Conservation (phyloP, 345 rosid species). For the Chamaenerion angustifolium region DNA sequence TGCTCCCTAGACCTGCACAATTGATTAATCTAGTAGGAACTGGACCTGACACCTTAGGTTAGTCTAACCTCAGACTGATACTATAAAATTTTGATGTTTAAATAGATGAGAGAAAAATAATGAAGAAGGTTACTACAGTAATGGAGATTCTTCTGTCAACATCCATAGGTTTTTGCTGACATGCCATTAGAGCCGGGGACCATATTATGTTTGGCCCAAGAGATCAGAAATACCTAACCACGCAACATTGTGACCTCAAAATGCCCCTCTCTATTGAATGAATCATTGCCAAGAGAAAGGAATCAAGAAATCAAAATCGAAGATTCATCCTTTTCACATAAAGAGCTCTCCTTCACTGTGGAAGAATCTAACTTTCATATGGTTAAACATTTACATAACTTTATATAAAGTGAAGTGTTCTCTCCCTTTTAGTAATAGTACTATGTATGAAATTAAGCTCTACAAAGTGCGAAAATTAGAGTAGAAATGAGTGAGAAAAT, state of each 20-base stretch:
- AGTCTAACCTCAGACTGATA: too few species aligned
- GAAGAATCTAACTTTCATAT: conserved; percentile 13
- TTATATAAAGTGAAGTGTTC: conserved; percentile 12
- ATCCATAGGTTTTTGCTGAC: conserved; percentile 28
- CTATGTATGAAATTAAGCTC: conserved; percentile 1
- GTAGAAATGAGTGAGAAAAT: not conserved
- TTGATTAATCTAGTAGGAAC: too few species aligned
- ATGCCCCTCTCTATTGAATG: conserved; percentile 8
- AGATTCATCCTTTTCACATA: conserved; percentile 4
- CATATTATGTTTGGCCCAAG: conserved; percentile 25
- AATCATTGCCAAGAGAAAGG: conserved; percentile 1
- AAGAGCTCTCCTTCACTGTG: conserved; percentile 13
- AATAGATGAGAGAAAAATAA: conserved; percentile 9
- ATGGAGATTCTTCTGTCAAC: conserved; percentile 60
- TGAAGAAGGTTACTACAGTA: conserved; percentile 33
- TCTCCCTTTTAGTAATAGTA: conserved; percentile 5
- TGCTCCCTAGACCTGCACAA: too few species aligned
- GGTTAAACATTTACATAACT: conserved; percentile 12
- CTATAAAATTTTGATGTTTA: not conserved
- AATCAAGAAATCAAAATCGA: not conserved
- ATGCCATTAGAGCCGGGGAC: conserved; percentile 22
- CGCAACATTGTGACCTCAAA: conserved; percentile 7
- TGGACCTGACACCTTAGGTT: too few species aligned
- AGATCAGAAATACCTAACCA: conserved; percentile 18
- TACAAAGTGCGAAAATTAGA: not conserved